Evolutionary conservation across 2,329 filamentous ascomycete species (phyloP), one percentile per base, ranked within the genome.

Genomic region (Pyricularia pennisetigena): DNA sequence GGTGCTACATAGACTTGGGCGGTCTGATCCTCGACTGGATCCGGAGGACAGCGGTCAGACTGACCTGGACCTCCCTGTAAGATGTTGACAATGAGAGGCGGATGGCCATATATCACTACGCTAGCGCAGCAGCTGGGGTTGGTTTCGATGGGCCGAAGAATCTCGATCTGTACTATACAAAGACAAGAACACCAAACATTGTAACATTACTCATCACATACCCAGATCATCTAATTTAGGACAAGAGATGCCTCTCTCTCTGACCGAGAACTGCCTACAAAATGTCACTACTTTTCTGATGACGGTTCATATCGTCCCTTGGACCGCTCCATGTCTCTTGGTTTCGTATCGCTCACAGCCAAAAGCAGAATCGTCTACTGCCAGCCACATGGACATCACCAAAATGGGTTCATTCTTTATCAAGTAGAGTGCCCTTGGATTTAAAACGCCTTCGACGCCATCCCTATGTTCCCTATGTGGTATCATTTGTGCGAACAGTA

Each of bases 1-100:
- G 86, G 85, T 2, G 66, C 88, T 68, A 79, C 78, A 12, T 28
- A 32, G 62, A 12, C 16, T 7, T 9, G 9, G 23, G 57, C 7
- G 8, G 23, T 61, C 16, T 26, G 23, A 24, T 24, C 23, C 57
- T 61, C 12, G 24, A 26, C 1, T 61, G 57, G 57, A 26, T 7
- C 14, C 28, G n/a, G 41, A n/a, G 16, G 41, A n/a, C 41, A 7
- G 20, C 2, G 41, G 4, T 14, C 41, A 54, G 16, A 4, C 8
- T n/a, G 41, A n/a, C 1, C 16, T 54, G 16, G 8, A n/a, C 16
- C 41, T 54, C 20, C 7, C 20, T 54, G 41, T 54, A 54, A 54
- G 41, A 54, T n/a, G 1, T 54, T n/a, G 41, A n/a, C 41, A 2
- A 49, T 20, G 41, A 54, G 41, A n/a, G 41, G n/a, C 7, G 41